Evolutionary conservation across 2,329 filamentous ascomycete species (phyloP), one percentile per base, ranked within the genome.

Genomic region (Cladorrhinum sp.): DNA sequence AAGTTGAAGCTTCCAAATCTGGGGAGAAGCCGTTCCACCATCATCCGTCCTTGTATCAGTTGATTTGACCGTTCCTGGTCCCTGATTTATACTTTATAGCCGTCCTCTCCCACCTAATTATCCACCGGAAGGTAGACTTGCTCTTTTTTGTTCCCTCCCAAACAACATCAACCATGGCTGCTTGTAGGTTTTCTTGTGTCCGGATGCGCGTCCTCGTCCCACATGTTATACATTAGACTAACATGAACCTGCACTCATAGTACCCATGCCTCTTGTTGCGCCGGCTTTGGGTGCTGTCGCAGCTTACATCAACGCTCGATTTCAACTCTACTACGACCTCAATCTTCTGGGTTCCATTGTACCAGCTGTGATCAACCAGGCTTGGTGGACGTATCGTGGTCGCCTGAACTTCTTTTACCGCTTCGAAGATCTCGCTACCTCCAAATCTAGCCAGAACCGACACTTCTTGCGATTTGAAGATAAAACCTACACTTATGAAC

Each of bases 301-400:
- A n/a, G 89, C 90, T 29, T 96, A 96, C 72, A 74, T 93, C 67
- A 91, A 95, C 70, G 92, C 89, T 48, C 86, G 84, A 71, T 82
- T 81, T 61, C 81, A 83, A 6, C 67, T 93, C 50, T 86, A 79
- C 71, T 86, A 90, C 71, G 92, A 96, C 73, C 72, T 78, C 49
- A 71, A 75, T 7, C 72, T 92, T 16, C 68, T 93, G n/a, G 78
- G 76, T 32, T 80, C 81, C 56, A 73, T 84, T 41, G 38, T 84
- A 12, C 79, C 78, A 27, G 74, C 81, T 18, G 67, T 77, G 12
- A 62, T 81, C 45, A 75, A 74, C 18, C 72, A 79, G 50, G 70
- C 73, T 8, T 72, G 78, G 62, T 79, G 81, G 64, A 79, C 86
- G 68, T 79, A 78, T 57, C 76, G 75, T 22, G 88, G 89, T 67